Conservation (phyloP, 2,329 filamentous ascomycete species). For the Metarhizium album region DNA sequence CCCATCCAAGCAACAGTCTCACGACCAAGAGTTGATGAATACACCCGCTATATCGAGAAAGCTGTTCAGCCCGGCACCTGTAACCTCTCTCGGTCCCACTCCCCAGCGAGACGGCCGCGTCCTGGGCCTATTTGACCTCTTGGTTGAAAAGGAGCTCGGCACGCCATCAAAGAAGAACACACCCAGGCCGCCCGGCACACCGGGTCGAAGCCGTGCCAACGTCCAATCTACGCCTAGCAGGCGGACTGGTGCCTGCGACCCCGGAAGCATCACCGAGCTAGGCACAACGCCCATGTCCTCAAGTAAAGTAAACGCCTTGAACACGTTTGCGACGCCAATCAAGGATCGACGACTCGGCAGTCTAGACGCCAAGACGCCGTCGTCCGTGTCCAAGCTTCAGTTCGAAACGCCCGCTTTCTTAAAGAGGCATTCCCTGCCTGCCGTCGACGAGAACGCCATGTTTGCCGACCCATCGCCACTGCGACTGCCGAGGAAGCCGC, state of each 20-base stretch:
- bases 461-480: slow-evolving; percentile 38
- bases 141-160: slow-evolving; percentile 39
- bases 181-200: slow-evolving; percentile 11
- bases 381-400: slow-evolving; percentile 41
- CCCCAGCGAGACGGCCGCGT: slow-evolving; percentile 70
- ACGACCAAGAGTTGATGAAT: slow-evolving; percentile 33
- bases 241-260: slow-evolving; percentile 20
- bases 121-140: slow-evolving; percentile 65
- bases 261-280: slow-evolving; percentile 21
- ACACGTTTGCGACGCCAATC: slow-evolving; percentile 56
- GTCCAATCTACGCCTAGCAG: slow-evolving; percentile 35
- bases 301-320: slow-evolving; percentile 50
- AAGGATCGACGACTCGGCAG: slow-evolving; percentile 36
- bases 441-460: slow-evolving; percentile 45
- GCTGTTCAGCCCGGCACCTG: slow-evolving; percentile 48
- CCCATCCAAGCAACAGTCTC: slow-evolving; percentile 29
- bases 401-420: slow-evolving; percentile 66
- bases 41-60: slow-evolving; percentile 48
- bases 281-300: slow-evolving; percentile 42
- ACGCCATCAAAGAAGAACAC: slow-evolving; percentile 36
- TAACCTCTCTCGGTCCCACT: slow-evolving; percentile 61
- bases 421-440: slow-evolving; percentile 33
- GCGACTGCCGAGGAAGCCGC: slow-evolving; percentile 45
- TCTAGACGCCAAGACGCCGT: slow-evolving; percentile 31
- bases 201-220: slow-evolving; percentile 13